Percentiles rank a stretch among this genome's conserved stretches.
Evolutionary conservation across 495 filamentous ascomycete genomes (phyloP).

Genomic region (Peziza echinospora): DNA sequence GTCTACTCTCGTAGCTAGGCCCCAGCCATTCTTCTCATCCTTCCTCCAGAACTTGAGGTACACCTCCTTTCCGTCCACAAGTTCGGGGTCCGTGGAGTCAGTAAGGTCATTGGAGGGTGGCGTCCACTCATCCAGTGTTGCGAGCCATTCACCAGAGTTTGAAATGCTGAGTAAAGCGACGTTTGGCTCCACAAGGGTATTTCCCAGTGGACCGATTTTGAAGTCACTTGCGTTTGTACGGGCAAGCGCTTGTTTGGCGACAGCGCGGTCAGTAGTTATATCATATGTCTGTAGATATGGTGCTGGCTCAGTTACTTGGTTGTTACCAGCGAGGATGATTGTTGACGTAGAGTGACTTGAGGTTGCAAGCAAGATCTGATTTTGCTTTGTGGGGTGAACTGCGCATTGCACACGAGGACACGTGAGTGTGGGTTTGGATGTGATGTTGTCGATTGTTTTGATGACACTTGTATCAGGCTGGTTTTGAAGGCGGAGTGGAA

Average conservation of each 20-base stretch:
- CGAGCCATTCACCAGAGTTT: slow-evolving; percentile 69
- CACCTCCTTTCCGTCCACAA: slow-evolving; percentile 35
- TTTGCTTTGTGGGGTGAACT: slow-evolving; percentile 34
- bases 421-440: background rate
- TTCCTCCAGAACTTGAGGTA: slow-evolving; percentile 78
- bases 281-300: slow-evolving; percentile 68
- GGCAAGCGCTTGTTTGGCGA: slow-evolving; percentile 68
- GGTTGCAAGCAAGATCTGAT: slow-evolving; percentile 41
- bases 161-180: slow-evolving; percentile 51
- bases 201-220: slow-evolving; percentile 47
- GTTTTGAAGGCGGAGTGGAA: background rate
- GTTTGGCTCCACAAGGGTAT: slow-evolving; percentile 47
- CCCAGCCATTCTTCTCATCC: slow-evolving; percentile 37
- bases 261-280: slow-evolving; percentile 42
- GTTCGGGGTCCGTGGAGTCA: slow-evolving; percentile 13
- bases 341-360: background rate
- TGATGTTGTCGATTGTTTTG: background rate
- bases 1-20: slow-evolving; percentile 61
- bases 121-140: slow-evolving; percentile 74
- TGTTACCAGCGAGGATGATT: slow-evolving; percentile 21
- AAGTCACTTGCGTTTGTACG: slow-evolving; percentile 67
- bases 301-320: slow-evolving; percentile 7
- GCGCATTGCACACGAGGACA: slow-evolving; percentile 22
- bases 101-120: slow-evolving; percentile 29
- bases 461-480: background rate